Conservation (phyloP, 306 rosid species). For the Biancaea sappan region DNA sequence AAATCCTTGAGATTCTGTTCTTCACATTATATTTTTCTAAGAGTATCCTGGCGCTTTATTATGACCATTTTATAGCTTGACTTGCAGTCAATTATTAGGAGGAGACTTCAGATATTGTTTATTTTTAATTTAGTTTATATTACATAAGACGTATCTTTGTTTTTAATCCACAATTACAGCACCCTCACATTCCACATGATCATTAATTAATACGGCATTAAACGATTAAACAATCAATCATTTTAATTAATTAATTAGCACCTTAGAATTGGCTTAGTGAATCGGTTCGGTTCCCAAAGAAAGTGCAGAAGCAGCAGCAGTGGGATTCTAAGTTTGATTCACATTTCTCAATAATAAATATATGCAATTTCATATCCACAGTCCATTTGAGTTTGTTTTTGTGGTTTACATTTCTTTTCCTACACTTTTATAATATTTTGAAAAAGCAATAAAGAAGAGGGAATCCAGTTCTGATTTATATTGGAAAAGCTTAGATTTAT, state of each 20-base stretch:
- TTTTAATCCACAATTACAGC: neutral
- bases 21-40: too few relatives aligned
- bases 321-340: neutral
- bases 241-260: neutral
- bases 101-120: too few relatives aligned
- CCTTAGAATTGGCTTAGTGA: neutral
- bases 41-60: too few relatives aligned
- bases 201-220: neutral
- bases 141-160: neutral
- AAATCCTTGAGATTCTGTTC: too few relatives aligned
- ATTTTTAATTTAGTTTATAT: too few relatives aligned
- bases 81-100: too few relatives aligned
- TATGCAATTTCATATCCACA: neutral
- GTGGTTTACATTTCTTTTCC: constrained; percentile 27
- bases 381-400: neutral
- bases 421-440: neutral
- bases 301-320: neutral
- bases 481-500: too few relatives aligned
- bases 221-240: neutral
- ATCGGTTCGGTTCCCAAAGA: constrained; percentile 4
- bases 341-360: too few relatives aligned
- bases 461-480: constrained; percentile 46
- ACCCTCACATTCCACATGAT: neutral
- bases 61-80: too few relatives aligned
- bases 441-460: neutral